phyloP scores from a whole-genome alignment of 2,329 filamentous ascomycete genomes.

The Aspergillus vadensis region DNA sequence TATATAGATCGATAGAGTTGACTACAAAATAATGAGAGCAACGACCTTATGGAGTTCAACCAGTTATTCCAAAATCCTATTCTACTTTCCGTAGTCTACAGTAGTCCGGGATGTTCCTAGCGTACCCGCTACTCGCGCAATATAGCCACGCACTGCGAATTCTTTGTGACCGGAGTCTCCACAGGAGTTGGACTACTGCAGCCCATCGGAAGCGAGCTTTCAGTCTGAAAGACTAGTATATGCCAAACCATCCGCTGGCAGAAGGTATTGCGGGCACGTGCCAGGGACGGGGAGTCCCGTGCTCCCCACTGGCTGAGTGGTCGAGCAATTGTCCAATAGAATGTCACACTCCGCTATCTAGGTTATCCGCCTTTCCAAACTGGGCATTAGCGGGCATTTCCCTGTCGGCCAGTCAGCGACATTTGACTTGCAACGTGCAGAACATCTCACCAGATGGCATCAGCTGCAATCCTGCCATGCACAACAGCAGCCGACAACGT shows the following conservation, averaged over 20 bases:
- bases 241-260: not conserved
- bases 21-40: slow-evolving; percentile 15
- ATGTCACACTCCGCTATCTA: not conserved
- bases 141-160: no score
- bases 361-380: not conserved
- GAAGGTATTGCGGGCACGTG: slow-evolving; percentile 1
- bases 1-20: slow-evolving; percentile 19
- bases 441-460: not conserved
- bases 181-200: no score
- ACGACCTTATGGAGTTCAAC: slow-evolving; percentile 13
- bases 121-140: no score
- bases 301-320: not conserved
- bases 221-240: not conserved
- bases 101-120: not conserved
- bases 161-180: no score
- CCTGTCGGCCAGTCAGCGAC: slow-evolving; percentile 16
- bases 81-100: not conserved
- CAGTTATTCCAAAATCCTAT: not conserved
- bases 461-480: not conserved
- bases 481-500: slow-evolving; percentile 1
- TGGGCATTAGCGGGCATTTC: not conserved
- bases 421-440: slow-evolving; percentile 20
- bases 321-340: not conserved
- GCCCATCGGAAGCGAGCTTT: not conserved
- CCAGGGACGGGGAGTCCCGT: not conserved